These are phyloP conservation scores for Colletotrichum sp. DNA, from an alignment of 2,329 filamentous ascomycete genomes.

Conservation along the genomic window DNA sequence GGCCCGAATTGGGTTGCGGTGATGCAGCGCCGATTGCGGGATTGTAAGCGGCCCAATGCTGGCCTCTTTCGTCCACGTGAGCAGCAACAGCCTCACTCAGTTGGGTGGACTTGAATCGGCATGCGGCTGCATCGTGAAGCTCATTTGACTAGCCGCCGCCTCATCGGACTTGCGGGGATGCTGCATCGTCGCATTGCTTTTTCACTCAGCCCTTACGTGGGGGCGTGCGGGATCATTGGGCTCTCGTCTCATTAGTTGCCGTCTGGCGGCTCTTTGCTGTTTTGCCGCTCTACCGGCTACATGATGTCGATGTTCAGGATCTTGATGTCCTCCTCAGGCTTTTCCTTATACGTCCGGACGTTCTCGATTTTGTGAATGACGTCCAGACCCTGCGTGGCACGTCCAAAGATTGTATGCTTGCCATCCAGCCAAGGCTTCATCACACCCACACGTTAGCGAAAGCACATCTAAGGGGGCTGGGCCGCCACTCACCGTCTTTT, in stretches of 20 bases:
- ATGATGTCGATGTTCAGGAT: conserved; percentile 83
- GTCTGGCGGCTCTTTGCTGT: not conserved
- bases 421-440: conserved; percentile 85
- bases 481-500: conserved; percentile 75
- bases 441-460: conserved; percentile 4
- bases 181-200: conserved; percentile 14
- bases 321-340: conserved; percentile 96
- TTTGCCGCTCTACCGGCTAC: conserved; percentile 33
- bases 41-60: conserved; percentile 18
- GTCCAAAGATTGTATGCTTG: conserved; percentile 95
- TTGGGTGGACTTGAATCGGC: conserved; percentile 6
- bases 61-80: conserved; percentile 18
- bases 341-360: conserved; percentile 83
- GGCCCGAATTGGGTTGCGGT: conserved; percentile 22
- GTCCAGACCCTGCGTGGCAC: conserved; percentile 88
- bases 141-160: conserved; percentile 8
- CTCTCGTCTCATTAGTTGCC: not conserved
- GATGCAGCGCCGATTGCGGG: conserved; percentile 21
- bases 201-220: conserved; percentile 3
- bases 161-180: conserved; percentile 17
- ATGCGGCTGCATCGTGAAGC: conserved; percentile 19
- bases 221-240: not conserved
- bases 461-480: not conserved
- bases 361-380: conserved; percentile 98
- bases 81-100: conserved; percentile 14